These are phyloP conservation scores for Euphorbia peplus DNA, from an alignment of 345 rosid genomes.

Conservation along the genomic window DNA sequence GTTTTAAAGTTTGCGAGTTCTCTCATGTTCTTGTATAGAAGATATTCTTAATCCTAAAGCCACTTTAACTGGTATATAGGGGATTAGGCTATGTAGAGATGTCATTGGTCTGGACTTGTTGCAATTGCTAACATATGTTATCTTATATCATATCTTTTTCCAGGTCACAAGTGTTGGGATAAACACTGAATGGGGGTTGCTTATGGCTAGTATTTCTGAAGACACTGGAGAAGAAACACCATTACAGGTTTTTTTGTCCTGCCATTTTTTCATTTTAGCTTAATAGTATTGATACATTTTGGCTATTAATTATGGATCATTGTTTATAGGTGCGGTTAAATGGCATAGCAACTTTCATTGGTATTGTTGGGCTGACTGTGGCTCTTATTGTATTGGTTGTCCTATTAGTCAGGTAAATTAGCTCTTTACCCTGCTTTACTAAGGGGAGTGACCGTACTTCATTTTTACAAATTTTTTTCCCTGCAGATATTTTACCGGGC, in stretches of 20 bases:
- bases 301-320: slow-evolving; percentile 7
- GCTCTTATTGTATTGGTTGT: slow-evolving; percentile 71
- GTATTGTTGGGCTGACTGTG: slow-evolving; percentile 85
- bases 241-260: slow-evolving; percentile 28
- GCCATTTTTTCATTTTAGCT: slow-evolving; percentile 4
- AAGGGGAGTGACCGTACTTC: neutral
- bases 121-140: neutral
- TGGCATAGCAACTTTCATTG: slow-evolving; percentile 98
- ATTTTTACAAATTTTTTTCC: neutral
- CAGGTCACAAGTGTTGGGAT: slow-evolving; percentile 35
- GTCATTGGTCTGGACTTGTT: neutral
- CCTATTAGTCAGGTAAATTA: slow-evolving; percentile 66
- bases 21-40: no score
- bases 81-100: neutral
- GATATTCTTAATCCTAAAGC: no score
- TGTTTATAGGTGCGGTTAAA: slow-evolving; percentile 76
- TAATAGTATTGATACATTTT: slow-evolving; percentile 4
- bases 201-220: slow-evolving; percentile 39
- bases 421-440: neutral
- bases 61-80: no score
- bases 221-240: slow-evolving; percentile 42
- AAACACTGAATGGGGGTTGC: slow-evolving; percentile 38
- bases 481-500: slow-evolving; percentile 80
- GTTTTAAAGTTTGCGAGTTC: neutral
- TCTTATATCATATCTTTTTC: neutral